Evolutionary conservation across 108 stramenopile species (phyloP).

Genomic region (Cyclostephanos tholiformis): DNA sequence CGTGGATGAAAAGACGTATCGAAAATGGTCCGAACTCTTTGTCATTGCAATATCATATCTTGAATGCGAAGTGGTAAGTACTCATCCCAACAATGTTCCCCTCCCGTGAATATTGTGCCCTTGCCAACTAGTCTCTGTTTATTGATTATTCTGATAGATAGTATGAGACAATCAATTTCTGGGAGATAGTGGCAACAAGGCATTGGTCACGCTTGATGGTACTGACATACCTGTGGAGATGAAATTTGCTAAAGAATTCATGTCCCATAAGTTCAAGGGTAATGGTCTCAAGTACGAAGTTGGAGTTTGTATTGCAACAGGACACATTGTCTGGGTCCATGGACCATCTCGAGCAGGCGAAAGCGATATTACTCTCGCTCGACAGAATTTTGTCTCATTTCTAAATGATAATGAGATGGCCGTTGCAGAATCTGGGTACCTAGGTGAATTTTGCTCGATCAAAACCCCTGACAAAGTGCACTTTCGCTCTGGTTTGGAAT

Average conservation of each 20-base stretch:
- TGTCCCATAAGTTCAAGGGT: constrained; percentile 26
- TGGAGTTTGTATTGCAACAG: constrained; percentile 28
- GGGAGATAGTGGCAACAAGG: neutral
- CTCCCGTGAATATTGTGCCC: neutral
- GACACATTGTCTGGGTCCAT: constrained; percentile 38
- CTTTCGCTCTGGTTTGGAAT: neutral
- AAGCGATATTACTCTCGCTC: constrained; percentile 18
- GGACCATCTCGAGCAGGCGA: constrained; percentile 20
- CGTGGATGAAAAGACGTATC: constrained; percentile 38
- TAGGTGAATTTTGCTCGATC: constrained; percentile 4
- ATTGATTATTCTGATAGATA: constrained; percentile 7
- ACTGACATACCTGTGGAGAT: constrained; percentile 33
- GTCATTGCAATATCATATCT: constrained; percentile 29
- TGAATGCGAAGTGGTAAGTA: constrained; percentile 29
- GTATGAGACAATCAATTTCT: constrained; percentile 12
- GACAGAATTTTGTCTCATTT: constrained; percentile 7
- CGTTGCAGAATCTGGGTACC: constrained; percentile 22
- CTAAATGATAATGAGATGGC: constrained; percentile 21
- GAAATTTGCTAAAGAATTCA: constrained; percentile 15
- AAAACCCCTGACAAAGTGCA: constrained; percentile 12
- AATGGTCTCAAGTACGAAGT: constrained; percentile 32
- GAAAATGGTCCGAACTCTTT: constrained; percentile 31
- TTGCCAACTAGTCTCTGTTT: constrained; percentile 7
- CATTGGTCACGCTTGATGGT: constrained; percentile 22
- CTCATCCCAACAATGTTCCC: neutral